Evolutionary conservation across 257 asterid species (phyloP), one percentile per base, ranked within the genome.

Genomic region (Misopates orontium): DNA sequence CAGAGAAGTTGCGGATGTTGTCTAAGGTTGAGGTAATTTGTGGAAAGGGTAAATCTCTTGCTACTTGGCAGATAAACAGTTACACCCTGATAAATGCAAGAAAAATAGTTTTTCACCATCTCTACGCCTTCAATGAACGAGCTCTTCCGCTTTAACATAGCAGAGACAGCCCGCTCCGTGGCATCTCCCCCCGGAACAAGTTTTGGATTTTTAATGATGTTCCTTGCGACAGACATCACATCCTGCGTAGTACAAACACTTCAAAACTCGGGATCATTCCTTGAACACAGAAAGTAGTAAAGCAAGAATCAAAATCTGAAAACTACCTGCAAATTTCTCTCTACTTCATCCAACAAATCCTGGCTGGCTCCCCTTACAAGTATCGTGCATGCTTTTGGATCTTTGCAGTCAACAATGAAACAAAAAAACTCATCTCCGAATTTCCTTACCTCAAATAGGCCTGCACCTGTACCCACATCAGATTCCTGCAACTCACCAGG

Each of bases 151-250:
- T 94, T 94, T 73, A 90, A 72, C 72, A 73, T 77, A 72, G 96
- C 97, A 61, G 99, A 90, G 56, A 94, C 96, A 72, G 99, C 88
- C 76, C 86, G 79, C 85, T 94, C 99, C 7, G 97, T 84, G 52
- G 95, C 99, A 60, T 97, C 99, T 40, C 99, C 97, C 70, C 99
- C 99, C 5, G 99, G 99, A 50, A 94, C 95, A 47, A 94, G 97
- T 77, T 90, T 94, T 1, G 99, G 97, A 73, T 87, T 83, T 76
- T 94, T 90, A 32, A 94, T 80, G 48, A 94, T 90, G 77, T 94
- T 94, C 75, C 97, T 91, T 64, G 99, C 96, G 39, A 87, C 99
- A 57, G 95, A 88, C 96, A 86, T 84, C n/a, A 97, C 99, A 75
- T 94, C 99, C 99, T 94, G 80, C 57, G 70, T 50, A 67, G 70